A percentile compares a stretch with the other conserved stretches of the same genome.
Evolutionary conservation across 2,329 filamentous ascomycete genomes (phyloP).

Genomic region (Talaromyces sp.): DNA sequence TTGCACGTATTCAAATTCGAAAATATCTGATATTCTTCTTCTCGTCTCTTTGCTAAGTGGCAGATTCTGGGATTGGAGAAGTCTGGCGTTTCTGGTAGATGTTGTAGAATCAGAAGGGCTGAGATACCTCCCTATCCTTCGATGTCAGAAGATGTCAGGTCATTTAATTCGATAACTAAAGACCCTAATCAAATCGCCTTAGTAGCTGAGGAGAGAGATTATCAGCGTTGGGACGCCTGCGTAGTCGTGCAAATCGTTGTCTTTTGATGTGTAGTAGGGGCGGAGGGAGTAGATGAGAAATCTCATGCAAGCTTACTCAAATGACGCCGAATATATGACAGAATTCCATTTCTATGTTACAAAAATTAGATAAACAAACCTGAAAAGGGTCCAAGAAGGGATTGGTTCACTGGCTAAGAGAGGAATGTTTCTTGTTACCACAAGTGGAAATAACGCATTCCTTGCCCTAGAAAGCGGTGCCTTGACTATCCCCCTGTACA

Average conservation of each 20-base stretch:
- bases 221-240: background rate
- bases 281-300: no score
- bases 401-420: background rate
- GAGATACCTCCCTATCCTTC: background rate
- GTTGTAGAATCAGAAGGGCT: background rate
- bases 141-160: background rate
- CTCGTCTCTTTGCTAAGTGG: background rate
- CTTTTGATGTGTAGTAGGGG: background rate
- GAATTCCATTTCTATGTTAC: no score
- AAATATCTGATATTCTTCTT: background rate
- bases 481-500: background rate
- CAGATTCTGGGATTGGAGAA: background rate
- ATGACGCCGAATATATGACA: background rate
- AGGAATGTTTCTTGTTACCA: background rate
- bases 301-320: background rate
- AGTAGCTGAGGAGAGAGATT: background rate
- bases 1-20: no score
- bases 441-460: background rate
- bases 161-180: background rate
- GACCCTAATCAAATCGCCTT: background rate
- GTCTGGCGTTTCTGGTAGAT: no score
- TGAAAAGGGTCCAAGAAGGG: background rate
- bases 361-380: background rate
- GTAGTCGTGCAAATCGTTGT: background rate
- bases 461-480: background rate